These are phyloP conservation scores for Tulasnella sp. DNA, from an alignment of 768 basidiomycete genomes.

Conservation along the genomic window DNA sequence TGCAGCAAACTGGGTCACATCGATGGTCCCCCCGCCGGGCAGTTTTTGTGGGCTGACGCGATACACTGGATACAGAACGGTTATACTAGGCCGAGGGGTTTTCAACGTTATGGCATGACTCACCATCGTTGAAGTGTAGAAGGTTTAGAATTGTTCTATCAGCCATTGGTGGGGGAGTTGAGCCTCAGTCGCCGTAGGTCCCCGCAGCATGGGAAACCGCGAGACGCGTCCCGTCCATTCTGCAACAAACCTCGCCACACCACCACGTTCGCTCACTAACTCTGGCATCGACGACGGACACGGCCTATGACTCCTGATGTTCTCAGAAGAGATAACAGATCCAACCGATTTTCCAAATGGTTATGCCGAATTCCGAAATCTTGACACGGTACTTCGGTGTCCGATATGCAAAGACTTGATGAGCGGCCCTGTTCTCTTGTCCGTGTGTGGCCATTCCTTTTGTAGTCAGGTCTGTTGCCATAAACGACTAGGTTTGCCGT, in stretches of 20 bases:
- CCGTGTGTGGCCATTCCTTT: conserved; percentile 64
- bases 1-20: conserved; percentile 75
- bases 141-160: conserved; percentile 22
- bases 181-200: too few species aligned
- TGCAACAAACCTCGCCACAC: too few species aligned
- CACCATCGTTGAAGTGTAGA: conserved; percentile 29
- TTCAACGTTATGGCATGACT: neutral
- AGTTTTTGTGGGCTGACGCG: conserved; percentile 66
- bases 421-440: conserved; percentile 56
- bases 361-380: conserved; percentile 42
- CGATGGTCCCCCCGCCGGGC: conserved; percentile 48
- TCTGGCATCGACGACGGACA: too few species aligned
- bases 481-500: neutral
- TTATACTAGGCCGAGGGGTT: neutral
- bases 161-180: neutral
- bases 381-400: conserved; percentile 60
- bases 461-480: conserved; percentile 50
- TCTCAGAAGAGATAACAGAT: conserved; percentile 33
- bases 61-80: conserved; percentile 38
- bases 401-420: conserved; percentile 65
- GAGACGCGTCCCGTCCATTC: too few species aligned
- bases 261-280: too few species aligned
- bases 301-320: neutral
- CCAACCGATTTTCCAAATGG: conserved; percentile 54
- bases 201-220: too few species aligned